These are phyloP conservation scores for Phytophthora rubi DNA, from an alignment of 352 stramenopile species.

Conservation along the genomic window DNA sequence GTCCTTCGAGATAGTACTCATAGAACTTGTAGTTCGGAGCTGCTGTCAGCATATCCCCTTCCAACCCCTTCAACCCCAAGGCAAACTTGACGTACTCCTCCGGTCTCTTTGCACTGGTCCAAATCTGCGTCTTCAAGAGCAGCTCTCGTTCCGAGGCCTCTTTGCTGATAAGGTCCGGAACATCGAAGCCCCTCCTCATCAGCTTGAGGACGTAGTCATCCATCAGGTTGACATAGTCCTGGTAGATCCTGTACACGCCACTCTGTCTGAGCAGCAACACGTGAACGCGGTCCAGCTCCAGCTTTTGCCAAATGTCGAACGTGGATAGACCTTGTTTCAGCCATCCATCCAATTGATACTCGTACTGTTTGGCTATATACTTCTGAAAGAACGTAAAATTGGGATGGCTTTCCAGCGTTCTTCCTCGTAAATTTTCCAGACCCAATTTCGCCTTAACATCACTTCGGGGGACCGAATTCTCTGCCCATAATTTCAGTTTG, in stretches of 20 bases:
- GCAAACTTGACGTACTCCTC: constrained; percentile 25
- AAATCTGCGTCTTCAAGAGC: constrained; percentile 19
- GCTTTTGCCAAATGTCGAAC: constrained; percentile 13
- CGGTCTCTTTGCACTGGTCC: constrained; percentile 4
- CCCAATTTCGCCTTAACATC: constrained; percentile 9
- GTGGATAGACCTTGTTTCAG: constrained; percentile 7
- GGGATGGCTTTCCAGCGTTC: background rate
- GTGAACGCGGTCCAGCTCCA: background rate
- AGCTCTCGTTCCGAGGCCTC: constrained; percentile 1
- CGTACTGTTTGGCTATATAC: background rate
- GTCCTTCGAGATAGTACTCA: constrained; percentile 9
- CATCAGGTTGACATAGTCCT: constrained; percentile 18
- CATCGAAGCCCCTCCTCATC: background rate
- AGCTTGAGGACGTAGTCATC: constrained; percentile 16
- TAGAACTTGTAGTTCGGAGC: constrained; percentile 18
- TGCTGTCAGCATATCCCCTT: constrained; percentile 8
- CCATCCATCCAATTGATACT: constrained; percentile 13
- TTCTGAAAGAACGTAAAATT: constrained; percentile 11
- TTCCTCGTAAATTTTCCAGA: background rate
- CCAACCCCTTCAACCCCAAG: constrained; percentile 19
- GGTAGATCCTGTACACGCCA: constrained; percentile 4
- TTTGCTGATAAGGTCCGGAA: constrained; percentile 14
- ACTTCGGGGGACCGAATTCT: background rate
- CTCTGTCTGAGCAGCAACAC: background rate
- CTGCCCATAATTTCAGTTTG: constrained; percentile 17